Evolutionary conservation across 805 yeast species (phyloP), one percentile per base, ranked within the genome.

Genomic region (Sugiyamaella floridensis): DNA sequence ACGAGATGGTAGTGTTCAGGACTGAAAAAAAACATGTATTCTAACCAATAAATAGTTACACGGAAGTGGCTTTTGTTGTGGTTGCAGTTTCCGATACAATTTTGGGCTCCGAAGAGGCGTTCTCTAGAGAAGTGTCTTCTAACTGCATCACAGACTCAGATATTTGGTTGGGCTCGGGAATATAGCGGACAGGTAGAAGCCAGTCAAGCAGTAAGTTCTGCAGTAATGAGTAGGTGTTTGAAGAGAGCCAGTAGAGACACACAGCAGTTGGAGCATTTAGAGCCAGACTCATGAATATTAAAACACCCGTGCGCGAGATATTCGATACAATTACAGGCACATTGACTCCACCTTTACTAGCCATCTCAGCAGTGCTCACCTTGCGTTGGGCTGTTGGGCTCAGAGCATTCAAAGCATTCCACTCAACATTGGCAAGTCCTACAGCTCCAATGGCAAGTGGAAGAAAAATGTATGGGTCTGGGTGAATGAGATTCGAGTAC

Each of bases 221-320:
- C 0, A 79, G 55, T 54, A 87, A 69, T 1, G 97, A 89, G 64
- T 76, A 90, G 3, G 76, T 60, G 64, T 89, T 90, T 0, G 97
- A 89, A 45, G 92, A 81, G 29, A 88, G 76, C 99, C 98, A 92
- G 69, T 90, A 92, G n/a, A 89, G 65, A 0, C 85, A 80, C 37
- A 90, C 70, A 0, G 95, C 88, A 28, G 83, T 73, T 0, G 98
- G 96, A 0, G 96, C 95, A 61, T 89, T 93, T 42, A 89, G 79
- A 0, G 96, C 76, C 16, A 89, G 73, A 4, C 89, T 89, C 85
- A 89, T 88, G 68, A 92, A 73, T 58, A 87, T 81, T 1, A 89
- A 81, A 49, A 86, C 80, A 19, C 92, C 81, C 57, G 87, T 74
- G 61, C 97, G 74, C 1, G 95, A 80, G 1, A 86, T 63, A 56